Evolutionary conservation across 129 eudicot genomes (phyloP), one percentile per base, ranked within the genome.

Genomic region (Glebionis coronaria): DNA sequence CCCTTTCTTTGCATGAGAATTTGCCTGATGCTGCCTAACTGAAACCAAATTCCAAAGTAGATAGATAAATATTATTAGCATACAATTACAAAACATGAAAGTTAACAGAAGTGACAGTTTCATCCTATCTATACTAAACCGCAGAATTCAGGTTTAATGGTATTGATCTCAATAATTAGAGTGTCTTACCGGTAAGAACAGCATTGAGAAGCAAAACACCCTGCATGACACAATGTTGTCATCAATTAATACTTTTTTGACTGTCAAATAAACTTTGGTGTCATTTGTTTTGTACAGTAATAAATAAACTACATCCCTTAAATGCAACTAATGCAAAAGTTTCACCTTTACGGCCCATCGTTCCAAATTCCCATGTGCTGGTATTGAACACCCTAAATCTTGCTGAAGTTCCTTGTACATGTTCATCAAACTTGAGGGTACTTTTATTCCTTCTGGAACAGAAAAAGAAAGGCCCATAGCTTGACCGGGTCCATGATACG

Each of bases 391-490:
- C 21, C 87, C 79, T 79, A 93, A 58, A 50, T 93, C 98, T 69
- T 93, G 84, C 20, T 88, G 59, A 73, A 93, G 96, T 70, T 93
- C 98, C 84, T 88, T 93, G 63, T 83, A 93, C 54, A 93, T 93
- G 84, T 93, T 93, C 61, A 68, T 68, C 73, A 93, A 82, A 79
- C 98, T 93, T 47, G 98, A 93, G 56, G 98, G 98, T 53, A 86
- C 74, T 74, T 77, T 93, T 16, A 93, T 74, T 52, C 92, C 88
- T 65, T 86, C 73, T 1, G 98, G 98, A 38, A 93, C 98, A 28
- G 98, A 93, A 65, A 93, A 93, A 42, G 98, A 83, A 73, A 93
- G 96, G 20, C 98, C 98, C 98, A 93, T 93, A 62, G 98, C 98
- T 69, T 93, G 98, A 70, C 98, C 96, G 12, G 96, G 98, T 67